Base-by-base conservation (phyloP, 2,329 filamentous ascomycete species). In the Fusarium graminum region DNA sequence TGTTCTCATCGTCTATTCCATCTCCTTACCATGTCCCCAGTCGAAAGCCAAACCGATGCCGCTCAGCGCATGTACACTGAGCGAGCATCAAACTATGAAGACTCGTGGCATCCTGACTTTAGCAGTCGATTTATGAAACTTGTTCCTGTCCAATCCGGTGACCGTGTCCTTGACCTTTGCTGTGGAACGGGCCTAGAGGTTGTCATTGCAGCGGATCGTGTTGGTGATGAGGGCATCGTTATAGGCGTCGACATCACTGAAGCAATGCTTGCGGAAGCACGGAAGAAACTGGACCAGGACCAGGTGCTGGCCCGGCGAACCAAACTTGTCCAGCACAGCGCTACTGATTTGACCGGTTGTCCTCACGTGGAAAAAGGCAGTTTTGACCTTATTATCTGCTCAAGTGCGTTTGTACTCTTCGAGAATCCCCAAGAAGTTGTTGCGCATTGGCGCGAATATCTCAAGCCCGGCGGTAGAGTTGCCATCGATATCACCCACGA, bases 121-220 rank as follows among this genome's bases (percentile, higher is more conserved):
- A 74, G 72, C n/a, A 60, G 52, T 25, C 69, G 75, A 12, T 74
- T 79, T 58, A 72, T 76, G 59, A 55, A 65, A 8, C 28, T 75
- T 13, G 65, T 69, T 4, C 59, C 70, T 7, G 41, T 76, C 16
- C 52, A 59, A 14, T 44, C 68, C 1, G 71, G 74, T n/a, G 59
- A 77, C 38, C 66, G 58, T 22, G 59, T 78, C 25, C 73, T 78
- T 5, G 64, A 70, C 30, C 71, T 77, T n/a, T 74, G 71, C 29
- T 78, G 76, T 57, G 77, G 77, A n/a, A 78, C 76, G 12, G 76
- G 75, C 7, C 64, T 77, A 4, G 75, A 77, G 19, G 65, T 70
- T 9, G 72, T 74, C 49, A 65, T 73, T 16, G 73, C 74, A n/a
- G 74, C 74, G 2, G 67, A 71, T 3, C 38, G 29, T 5, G 67